These are phyloP conservation scores for Populus simonii DNA, from an alignment of 345 rosid genomes.

Conservation along the genomic window DNA sequence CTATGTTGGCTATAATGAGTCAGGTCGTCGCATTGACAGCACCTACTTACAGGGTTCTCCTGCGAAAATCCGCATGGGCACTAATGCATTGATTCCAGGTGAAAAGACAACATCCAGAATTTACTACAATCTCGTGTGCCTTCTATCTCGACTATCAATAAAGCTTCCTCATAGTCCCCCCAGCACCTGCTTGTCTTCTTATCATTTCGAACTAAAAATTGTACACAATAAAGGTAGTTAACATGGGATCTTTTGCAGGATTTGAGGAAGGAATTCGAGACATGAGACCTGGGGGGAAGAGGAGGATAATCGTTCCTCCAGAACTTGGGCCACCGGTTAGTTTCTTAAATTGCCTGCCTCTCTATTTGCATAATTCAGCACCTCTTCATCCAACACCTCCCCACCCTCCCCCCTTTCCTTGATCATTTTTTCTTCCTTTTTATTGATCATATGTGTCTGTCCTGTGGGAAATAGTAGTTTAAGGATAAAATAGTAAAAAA, in stretches of 20 bases:
- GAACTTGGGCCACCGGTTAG: conserved; percentile 98
- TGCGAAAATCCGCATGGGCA: conserved; percentile 85
- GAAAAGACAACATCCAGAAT: conserved; percentile 2
- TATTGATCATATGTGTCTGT: not conserved
- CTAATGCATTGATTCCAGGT: conserved; percentile 91
- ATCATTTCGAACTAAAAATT: not conserved
- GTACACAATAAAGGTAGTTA: not conserved
- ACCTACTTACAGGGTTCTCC: conserved; percentile 85
- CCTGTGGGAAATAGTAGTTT: not conserved
- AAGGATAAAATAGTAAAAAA: not conserved
- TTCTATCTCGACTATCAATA: not conserved
- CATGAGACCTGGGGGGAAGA: conserved; percentile 90
- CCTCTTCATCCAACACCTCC: too few species aligned
- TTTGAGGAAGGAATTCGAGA: conserved; percentile 87
- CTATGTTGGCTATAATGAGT: conserved; percentile 86
- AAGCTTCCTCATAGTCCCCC: not conserved
- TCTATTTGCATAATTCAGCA: not conserved
- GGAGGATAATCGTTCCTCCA: conserved; percentile 94
- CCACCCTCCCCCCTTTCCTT: not conserved
- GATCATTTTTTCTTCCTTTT: not conserved
- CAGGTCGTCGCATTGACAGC: conserved; percentile 88
- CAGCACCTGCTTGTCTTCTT: not conserved
- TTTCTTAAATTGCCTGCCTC: conserved; percentile 9
- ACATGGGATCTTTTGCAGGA: conserved; percentile 43
- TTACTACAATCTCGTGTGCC: not conserved